phyloP scores from a whole-genome alignment of 805 yeast species.

The Zygosaccharomyces rouxii region DNA sequence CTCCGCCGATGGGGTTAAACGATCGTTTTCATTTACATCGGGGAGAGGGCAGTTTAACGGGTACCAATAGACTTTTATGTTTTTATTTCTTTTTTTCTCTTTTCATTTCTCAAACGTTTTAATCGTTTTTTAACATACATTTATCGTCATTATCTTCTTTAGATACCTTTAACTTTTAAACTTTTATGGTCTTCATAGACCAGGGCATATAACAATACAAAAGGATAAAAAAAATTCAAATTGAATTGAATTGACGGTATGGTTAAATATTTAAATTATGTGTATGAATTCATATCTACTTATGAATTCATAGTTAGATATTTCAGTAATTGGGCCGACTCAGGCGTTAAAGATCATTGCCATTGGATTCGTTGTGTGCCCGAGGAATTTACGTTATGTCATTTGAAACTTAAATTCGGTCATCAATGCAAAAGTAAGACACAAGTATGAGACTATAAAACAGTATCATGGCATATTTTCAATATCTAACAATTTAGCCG shows the following conservation, averaged over 20 bases:
- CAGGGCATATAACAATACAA: neutral
- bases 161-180: neutral
- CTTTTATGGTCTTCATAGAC: neutral
- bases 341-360: too few relatives aligned
- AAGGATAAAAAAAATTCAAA: neutral
- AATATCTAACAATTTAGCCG: too few relatives aligned
- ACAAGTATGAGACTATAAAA: too few relatives aligned
- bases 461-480: too few relatives aligned
- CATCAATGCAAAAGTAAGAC: too few relatives aligned
- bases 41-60: constrained; percentile 10
- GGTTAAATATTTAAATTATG: neutral
- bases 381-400: too few relatives aligned
- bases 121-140: neutral
- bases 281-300: neutral
- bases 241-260: neutral
- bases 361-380: too few relatives aligned
- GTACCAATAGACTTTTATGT: constrained; percentile 10
- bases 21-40: constrained; percentile 13
- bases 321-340: neutral
- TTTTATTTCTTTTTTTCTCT: neutral
- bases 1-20: constrained; percentile 6
- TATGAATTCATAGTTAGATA: neutral
- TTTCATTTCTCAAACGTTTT: neutral
- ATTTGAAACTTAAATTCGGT: too few relatives aligned
- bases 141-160: neutral